A percentile compares a stretch with the other conserved stretches of the same genome.
phyloP scores from a whole-genome alignment of 2,329 filamentous ascomycete species.

The Aspergillus terreus region DNA sequence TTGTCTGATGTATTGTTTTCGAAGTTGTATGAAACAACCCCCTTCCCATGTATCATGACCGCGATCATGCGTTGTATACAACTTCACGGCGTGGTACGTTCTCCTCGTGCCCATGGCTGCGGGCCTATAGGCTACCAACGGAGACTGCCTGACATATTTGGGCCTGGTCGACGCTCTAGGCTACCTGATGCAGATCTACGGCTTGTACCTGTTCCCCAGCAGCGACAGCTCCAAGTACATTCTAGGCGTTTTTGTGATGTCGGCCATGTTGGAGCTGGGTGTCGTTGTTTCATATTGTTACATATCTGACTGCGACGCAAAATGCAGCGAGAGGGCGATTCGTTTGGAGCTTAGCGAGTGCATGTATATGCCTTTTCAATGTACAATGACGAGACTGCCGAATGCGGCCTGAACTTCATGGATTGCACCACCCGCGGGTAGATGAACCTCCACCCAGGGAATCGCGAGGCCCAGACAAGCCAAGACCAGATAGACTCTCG shows the following conservation, averaged over 20 bases:
- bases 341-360: too few species aligned
- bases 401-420: too few species aligned
- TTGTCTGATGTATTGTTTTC: too few species aligned
- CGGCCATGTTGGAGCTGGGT: conserved; percentile 30
- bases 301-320: conserved; percentile 23
- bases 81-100: conserved; percentile 52
- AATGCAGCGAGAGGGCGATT: background rate
- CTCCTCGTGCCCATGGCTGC: conserved; percentile 55
- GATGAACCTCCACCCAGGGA: background rate
- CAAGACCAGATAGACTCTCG: background rate
- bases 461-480: background rate
- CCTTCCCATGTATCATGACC: too few species aligned
- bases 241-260: conserved; percentile 41
- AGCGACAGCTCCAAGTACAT: conserved; percentile 49
- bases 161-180: conserved; percentile 54
- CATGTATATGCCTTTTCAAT: too few species aligned
- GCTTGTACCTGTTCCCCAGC: conserved; percentile 49
- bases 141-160: conserved; percentile 49
- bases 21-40: too few species aligned
- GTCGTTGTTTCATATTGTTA: conserved; percentile 21
- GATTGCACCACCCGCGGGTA: too few species aligned
- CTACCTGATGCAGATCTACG: conserved; percentile 55
- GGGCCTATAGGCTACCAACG: conserved; percentile 54
- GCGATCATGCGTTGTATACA: conserved; percentile 39
- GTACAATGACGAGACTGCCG: too few species aligned